A percentile compares a stretch with the other conserved stretches of the same genome.
These are phyloP conservation scores for Alternaria infectoria DNA, from an alignment of 2,329 filamentous ascomycete genomes.

Conservation along the genomic window DNA sequence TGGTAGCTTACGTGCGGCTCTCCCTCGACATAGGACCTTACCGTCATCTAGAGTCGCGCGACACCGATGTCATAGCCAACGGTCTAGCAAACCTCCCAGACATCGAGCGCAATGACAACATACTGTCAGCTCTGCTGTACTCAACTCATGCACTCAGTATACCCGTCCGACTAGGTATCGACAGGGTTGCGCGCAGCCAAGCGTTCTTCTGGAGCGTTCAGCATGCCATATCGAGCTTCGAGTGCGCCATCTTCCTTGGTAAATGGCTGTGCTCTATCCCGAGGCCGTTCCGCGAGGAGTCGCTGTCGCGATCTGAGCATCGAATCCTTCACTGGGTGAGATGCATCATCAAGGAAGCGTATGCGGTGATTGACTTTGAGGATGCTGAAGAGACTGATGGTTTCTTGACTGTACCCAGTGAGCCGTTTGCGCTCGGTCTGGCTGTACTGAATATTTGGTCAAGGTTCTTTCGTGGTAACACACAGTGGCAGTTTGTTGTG, in stretches of 20 bases:
- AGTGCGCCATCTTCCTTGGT: constrained; percentile 61
- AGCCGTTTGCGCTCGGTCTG: constrained; percentile 45
- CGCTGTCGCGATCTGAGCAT: constrained; percentile 45
- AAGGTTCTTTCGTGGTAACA: constrained; percentile 57
- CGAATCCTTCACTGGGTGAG: constrained; percentile 57
- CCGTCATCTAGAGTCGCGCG: constrained; percentile 53
- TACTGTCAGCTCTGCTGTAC: constrained; percentile 60
- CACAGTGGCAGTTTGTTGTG: constrained; percentile 58
- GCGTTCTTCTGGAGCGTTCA: constrained; percentile 64
- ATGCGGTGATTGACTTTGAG: constrained; percentile 45
- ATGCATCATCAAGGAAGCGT: constrained; percentile 56
- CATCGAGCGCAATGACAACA: constrained; percentile 57
- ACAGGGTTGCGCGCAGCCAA: constrained; percentile 61
- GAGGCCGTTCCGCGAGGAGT: constrained; percentile 18
- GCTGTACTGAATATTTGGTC: constrained; percentile 56
- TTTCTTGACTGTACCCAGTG: constrained; percentile 18
- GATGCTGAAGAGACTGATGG: constrained; percentile 18
- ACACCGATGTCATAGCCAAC: constrained; percentile 50
- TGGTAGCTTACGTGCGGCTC: constrained; percentile 56
- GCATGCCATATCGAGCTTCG: constrained; percentile 62
- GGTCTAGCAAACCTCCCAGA: constrained; percentile 48
- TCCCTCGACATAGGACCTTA: constrained; percentile 56
- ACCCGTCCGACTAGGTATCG: constrained; percentile 61
- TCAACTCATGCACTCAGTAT: constrained; percentile 63
- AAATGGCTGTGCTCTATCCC: constrained; percentile 55